Evolutionary conservation across 805 yeast genomes (phyloP).

Genomic region (Hyphopichia homilentoma): DNA sequence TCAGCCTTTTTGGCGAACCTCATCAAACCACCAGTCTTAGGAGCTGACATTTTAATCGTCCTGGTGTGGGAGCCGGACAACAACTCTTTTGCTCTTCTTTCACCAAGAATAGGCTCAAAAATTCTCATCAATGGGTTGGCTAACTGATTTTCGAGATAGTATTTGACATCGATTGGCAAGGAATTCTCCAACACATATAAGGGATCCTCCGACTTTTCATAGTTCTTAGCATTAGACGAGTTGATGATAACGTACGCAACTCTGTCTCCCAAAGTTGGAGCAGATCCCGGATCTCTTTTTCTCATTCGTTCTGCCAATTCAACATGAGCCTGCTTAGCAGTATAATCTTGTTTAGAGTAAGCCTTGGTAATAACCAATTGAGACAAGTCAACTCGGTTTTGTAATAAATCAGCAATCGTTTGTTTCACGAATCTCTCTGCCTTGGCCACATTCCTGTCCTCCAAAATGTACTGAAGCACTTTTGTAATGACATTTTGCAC

Average conservation of each 20-base stretch:
- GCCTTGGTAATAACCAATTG: slow-evolving; percentile 93
- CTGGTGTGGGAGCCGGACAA: slow-evolving; percentile 83
- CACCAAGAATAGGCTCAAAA: slow-evolving; percentile 93
- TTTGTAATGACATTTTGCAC: slow-evolving; percentile 94
- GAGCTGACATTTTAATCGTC: slow-evolving; percentile 67
- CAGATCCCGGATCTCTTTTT: slow-evolving; percentile 95
- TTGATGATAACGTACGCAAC: slow-evolving; percentile 91
- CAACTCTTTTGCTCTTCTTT: slow-evolving; percentile 71
- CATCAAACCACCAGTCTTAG: slow-evolving; percentile 85
- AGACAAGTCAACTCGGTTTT: slow-evolving; percentile 88
- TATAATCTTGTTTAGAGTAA: slow-evolving; percentile 81
- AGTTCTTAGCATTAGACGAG: slow-evolving; percentile 79
- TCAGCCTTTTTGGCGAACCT: slow-evolving; percentile 87
- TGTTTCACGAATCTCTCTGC: slow-evolving; percentile 84
- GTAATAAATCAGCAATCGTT: slow-evolving; percentile 85
- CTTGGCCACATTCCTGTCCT: slow-evolving; percentile 79
- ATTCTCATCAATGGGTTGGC: slow-evolving; percentile 91
- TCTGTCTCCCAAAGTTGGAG: slow-evolving; percentile 95
- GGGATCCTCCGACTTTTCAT: slow-evolving; percentile 97
- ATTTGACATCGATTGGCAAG: slow-evolving; percentile 89
- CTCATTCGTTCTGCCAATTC: slow-evolving; percentile 95
- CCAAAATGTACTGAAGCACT: slow-evolving; percentile 78
- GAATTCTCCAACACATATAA: slow-evolving; percentile 88
- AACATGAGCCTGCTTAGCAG: slow-evolving; percentile 96
- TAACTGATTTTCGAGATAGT: slow-evolving; percentile 88